phyloP scores from a whole-genome alignment of 139 green algal genomes.

The Nannochloris sp. region DNA sequence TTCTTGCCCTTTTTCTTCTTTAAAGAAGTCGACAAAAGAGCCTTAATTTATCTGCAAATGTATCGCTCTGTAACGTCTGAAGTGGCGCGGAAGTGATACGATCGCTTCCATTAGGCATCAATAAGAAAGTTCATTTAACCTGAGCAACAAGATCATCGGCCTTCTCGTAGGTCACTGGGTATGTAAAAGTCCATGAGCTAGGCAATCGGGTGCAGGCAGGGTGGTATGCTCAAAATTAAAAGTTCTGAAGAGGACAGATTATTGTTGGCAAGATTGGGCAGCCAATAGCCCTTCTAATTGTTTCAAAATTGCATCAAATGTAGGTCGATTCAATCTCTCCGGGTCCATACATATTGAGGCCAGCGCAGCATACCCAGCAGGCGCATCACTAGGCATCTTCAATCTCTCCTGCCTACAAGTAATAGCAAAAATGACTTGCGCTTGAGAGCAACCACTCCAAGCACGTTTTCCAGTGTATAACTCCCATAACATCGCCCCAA shows the following conservation, averaged over 20 bases:
- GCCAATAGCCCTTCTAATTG: too few relatives aligned
- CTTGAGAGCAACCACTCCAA: background rate
- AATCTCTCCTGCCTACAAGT: background rate
- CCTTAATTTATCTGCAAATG: constrained; percentile 51
- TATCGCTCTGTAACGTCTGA: constrained; percentile 72
- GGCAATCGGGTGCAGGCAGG: too few relatives aligned
- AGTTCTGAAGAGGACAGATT: too few relatives aligned
- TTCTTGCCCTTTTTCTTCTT: constrained; percentile 61
- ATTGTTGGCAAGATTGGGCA: too few relatives aligned
- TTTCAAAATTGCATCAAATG: too few relatives aligned
- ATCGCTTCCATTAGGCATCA: constrained; percentile 93
- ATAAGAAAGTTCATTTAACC: constrained; percentile 94
- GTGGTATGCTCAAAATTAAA: too few relatives aligned
- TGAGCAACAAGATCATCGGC: constrained; percentile 25
- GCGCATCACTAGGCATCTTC: background rate
- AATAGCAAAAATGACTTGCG: background rate
- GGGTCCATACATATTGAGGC: background rate
- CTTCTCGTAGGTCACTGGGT: constrained; percentile 96
- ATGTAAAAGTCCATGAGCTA: constrained; percentile 91
- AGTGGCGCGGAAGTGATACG: constrained; percentile 58
- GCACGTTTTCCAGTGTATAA: background rate
- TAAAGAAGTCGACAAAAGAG: constrained; percentile 42
- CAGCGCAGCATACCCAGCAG: background rate
- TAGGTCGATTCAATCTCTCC: background rate
- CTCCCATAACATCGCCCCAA: constrained; percentile 10